A percentile compares a stretch with the other conserved stretches of the same genome.
These are phyloP conservation scores for Neoboletus brunneissimus DNA, from an alignment of 768 basidiomycete species.

Conservation along the genomic window DNA sequence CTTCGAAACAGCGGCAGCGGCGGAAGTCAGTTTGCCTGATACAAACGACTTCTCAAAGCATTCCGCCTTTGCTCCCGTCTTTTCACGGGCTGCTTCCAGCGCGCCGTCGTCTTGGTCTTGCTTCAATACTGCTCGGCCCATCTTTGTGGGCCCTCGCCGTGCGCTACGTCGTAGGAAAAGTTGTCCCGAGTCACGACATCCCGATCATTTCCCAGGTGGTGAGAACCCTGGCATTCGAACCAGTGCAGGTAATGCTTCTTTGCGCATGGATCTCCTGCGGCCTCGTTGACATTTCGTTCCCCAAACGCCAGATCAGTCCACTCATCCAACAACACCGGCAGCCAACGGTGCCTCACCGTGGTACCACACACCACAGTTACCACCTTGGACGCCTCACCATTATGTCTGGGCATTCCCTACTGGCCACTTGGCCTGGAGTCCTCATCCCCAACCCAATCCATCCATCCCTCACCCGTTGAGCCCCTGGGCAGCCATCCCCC, in stretches of 20 bases:
- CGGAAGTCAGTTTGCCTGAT: conserved; percentile 1
- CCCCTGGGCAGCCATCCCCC: conserved; percentile 16
- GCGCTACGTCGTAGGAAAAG: conserved; percentile 6
- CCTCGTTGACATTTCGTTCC: conserved; percentile 4
- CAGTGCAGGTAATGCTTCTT: conserved; percentile 14
- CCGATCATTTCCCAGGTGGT: conserved; percentile 18
- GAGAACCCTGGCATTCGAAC: conserved; percentile 22
- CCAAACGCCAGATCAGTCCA: conserved; percentile 6
- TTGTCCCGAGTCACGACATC: conserved; percentile 1
- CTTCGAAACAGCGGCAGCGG: conserved; percentile 3
- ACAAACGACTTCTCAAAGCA: conserved; percentile 12
- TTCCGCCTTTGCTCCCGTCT: conserved; percentile 21
- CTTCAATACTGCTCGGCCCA: conserved; percentile 7
- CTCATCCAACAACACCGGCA: background rate
- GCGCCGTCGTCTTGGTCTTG: background rate
- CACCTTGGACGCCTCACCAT: conserved; percentile 21
- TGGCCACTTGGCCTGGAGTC: conserved; percentile 28
- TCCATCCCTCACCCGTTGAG: conserved; percentile 1
- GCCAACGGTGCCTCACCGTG: background rate
- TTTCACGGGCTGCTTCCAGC: conserved; percentile 1
- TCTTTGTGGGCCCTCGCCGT: conserved; percentile 13
- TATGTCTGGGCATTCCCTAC: conserved; percentile 25
- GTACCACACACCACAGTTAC: conserved; percentile 3
- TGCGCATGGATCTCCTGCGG: background rate
- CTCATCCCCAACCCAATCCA: conserved; percentile 19